These are phyloP conservation scores for Dentipellis fragilis DNA, from an alignment of 768 basidiomycete species.

Conservation along the genomic window DNA sequence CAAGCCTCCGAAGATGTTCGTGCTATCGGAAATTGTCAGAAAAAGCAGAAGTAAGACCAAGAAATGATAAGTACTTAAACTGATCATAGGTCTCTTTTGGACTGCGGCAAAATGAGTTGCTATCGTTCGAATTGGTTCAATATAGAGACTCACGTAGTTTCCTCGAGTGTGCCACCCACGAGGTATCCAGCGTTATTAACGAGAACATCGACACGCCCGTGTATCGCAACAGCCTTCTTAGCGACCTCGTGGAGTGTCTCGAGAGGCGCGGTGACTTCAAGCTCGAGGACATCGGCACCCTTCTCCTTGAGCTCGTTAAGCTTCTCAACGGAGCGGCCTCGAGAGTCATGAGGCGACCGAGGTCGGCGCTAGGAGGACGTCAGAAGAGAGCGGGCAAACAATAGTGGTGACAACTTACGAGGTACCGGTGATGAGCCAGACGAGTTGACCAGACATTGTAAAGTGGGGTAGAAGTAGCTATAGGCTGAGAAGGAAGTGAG, in stretches of 20 bases:
- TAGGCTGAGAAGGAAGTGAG: no score
- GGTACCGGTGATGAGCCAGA: no score
- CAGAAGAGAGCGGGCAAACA: background rate
- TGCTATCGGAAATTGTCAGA: background rate
- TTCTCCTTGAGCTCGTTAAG: slow-evolving; percentile 21
- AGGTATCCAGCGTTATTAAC: slow-evolving; percentile 11
- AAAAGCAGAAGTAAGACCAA: background rate
- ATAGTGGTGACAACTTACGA: background rate
- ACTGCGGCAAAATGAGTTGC: slow-evolving; percentile 1
- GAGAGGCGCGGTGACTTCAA: slow-evolving; percentile 17
- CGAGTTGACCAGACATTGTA: background rate
- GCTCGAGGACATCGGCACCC: slow-evolving; percentile 17
- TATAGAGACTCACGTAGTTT: slow-evolving; percentile 6
- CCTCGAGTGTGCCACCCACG: slow-evolving; percentile 12
- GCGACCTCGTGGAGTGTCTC: slow-evolving; percentile 13
- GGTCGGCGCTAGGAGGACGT: background rate
- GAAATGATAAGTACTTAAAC: slow-evolving; percentile 5
- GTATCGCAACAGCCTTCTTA: slow-evolving; percentile 12
- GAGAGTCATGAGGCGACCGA: slow-evolving; percentile 10
- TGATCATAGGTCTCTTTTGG: slow-evolving; percentile 15
- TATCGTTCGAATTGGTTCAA: background rate
- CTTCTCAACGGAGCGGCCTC: slow-evolving; percentile 10
- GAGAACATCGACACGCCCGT: slow-evolving; percentile 13
- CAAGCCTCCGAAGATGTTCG: slow-evolving; percentile 14
- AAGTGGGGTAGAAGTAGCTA: background rate